These are phyloP conservation scores for Ceratocystis smalleyi DNA, from an alignment of 2,329 filamentous ascomycete genomes.

Conservation along the genomic window DNA sequence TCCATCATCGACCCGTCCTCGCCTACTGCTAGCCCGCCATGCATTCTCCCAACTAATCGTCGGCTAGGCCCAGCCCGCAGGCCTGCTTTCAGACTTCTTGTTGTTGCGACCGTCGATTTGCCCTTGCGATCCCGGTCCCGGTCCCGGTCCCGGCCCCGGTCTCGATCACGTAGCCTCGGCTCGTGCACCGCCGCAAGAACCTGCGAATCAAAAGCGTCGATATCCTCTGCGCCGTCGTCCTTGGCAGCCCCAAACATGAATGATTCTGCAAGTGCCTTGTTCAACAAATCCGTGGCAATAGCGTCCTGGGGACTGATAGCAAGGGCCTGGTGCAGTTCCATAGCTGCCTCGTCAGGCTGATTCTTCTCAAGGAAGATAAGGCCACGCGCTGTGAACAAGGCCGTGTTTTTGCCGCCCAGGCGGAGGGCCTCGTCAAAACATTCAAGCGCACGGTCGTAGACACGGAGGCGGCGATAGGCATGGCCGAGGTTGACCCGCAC, in stretches of 20 bases:
- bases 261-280: slow-evolving; percentile 53
- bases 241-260: slow-evolving; percentile 31
- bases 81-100: neutral
- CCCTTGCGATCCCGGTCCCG: slow-evolving; percentile 30
- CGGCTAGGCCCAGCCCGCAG: slow-evolving; percentile 18
- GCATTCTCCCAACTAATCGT: slow-evolving; percentile 23
- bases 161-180: neutral
- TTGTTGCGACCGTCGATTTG: slow-evolving; percentile 25
- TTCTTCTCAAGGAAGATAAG: slow-evolving; percentile 68
- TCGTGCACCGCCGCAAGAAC: slow-evolving; percentile 26
- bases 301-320: slow-evolving; percentile 66
- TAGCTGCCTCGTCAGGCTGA: slow-evolving; percentile 59
- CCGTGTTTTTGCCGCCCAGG: slow-evolving; percentile 62
- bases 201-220: slow-evolving; percentile 37
- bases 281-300: slow-evolving; percentile 63
- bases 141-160: no score
- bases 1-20: slow-evolving; percentile 38
- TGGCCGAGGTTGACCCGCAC: slow-evolving; percentile 83
- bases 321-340: slow-evolving; percentile 70
- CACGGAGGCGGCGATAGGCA: slow-evolving; percentile 57
- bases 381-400: slow-evolving; percentile 68
- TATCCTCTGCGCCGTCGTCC: slow-evolving; percentile 32
- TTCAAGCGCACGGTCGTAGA: slow-evolving; percentile 54
- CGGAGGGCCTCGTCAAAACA: slow-evolving; percentile 81
- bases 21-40: slow-evolving; percentile 22